Evolutionary conservation across 805 yeast species (phyloP), one percentile per base, ranked within the genome.

Genomic region (Tetrapisispora iriomotensis): DNA sequence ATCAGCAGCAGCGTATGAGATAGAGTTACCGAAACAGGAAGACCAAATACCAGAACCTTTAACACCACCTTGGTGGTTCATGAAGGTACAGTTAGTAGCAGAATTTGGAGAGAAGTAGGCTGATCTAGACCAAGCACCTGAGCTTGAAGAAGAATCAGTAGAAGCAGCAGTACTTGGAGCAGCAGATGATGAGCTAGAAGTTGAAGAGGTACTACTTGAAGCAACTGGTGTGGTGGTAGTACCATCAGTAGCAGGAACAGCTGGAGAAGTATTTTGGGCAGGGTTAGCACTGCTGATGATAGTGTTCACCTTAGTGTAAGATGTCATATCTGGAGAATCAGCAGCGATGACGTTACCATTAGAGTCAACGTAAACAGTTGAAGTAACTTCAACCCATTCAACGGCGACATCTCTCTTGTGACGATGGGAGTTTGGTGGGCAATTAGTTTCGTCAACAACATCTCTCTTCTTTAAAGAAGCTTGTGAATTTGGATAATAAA

Each of bases 31-130:
- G 65, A 84, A 87, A 58, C 81, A 69, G 25, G 77, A 54, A 26
- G 88, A 82, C 84, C 90, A 90, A 27, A 74, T 75, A 67, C 98
- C 98, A 12, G 95, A 85, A 38, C 85, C 87, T 21, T 69, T 61
- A 31, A 79, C 68, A 50, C 94, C 95, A 65, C 98, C 98, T 56
- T 68, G 67, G 64, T 82, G 75, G 79, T 90, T 90, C 67, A 88
- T 68, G 76, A 92, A 88, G 29, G 77, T 78, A 48, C 77, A 66
- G 63, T 87, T 87, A 53, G 72, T 66, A 38, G 87, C 65, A 31
- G 79, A 65, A 46, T 88, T 88, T 45, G 88, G 77, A 17, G 71
- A 65, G 72, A 73, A 90, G 72, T 80, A 82, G 12, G 94, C 75
- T 41, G 63, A 62, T 74, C 94, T 80, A 33, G 65, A 54, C 95